Conservation (phyloP, 768 basidiomycete genomes). For the Leccinum subgranulosum region DNA sequence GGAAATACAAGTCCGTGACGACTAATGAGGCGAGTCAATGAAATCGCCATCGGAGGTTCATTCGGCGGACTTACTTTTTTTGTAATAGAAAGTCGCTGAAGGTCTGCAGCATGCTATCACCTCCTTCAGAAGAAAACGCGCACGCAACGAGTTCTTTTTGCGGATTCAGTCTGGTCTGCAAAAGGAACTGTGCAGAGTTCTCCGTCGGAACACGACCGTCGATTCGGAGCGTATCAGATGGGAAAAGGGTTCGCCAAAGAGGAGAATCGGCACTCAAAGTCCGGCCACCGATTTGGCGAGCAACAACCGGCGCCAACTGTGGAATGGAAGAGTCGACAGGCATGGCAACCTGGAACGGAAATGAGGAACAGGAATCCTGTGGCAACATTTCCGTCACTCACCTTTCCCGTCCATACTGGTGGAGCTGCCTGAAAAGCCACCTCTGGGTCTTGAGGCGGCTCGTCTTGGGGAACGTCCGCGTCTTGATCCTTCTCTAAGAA, state of each 20-base stretch:
- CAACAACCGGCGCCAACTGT: constrained; percentile 62
- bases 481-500: constrained; percentile 64
- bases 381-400: constrained; percentile 32
- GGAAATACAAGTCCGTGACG: constrained; percentile 86
- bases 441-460: constrained; percentile 39
- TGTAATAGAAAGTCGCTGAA: constrained; percentile 65
- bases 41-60: constrained; percentile 8
- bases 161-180: constrained; percentile 73
- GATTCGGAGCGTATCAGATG: constrained; percentile 64
- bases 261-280: constrained; percentile 50
- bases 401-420: constrained; percentile 74
- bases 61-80: constrained; percentile 56
- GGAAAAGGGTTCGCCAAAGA: constrained; percentile 78
- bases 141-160: constrained; percentile 79
- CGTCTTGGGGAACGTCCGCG: constrained; percentile 21
- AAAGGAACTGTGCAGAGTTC: constrained; percentile 74
- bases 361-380: constrained; percentile 9
- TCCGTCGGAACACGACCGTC: constrained; percentile 80
- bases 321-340: constrained; percentile 70
- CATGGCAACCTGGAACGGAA: constrained; percentile 62
- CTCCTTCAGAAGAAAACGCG: constrained; percentile 58
- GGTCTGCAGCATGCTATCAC: constrained; percentile 50
- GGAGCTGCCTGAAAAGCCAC: constrained; percentile 54
- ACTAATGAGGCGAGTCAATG: constrained; percentile 37
- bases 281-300: constrained; percentile 80